Percentiles rank a stretch among this genome's conserved stretches.
phyloP scores from a whole-genome alignment of 768 basidiomycete species.

The Pilatotrama ljubarskyi region DNA sequence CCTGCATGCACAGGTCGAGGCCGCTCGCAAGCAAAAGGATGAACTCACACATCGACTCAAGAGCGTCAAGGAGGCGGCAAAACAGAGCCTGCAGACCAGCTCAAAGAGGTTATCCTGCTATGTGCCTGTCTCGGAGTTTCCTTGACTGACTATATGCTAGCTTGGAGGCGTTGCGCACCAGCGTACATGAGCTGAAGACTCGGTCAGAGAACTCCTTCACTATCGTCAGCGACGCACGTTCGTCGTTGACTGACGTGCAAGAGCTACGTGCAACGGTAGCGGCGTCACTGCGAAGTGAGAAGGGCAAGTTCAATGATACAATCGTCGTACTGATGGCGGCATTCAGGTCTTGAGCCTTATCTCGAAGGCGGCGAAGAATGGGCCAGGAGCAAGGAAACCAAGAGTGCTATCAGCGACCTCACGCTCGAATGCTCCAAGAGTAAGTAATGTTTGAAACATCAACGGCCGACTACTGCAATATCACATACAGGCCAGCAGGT shows the following conservation, averaged over 20 bases:
- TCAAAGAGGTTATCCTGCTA: conserved; percentile 21
- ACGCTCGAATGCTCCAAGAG: conserved; percentile 25
- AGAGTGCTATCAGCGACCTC: conserved; percentile 20
- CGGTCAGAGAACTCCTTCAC: conserved; percentile 27
- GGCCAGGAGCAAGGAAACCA: conserved; percentile 14
- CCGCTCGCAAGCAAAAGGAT: conserved; percentile 26
- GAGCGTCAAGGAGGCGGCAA: conserved; percentile 27
- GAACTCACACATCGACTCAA: conserved; percentile 25
- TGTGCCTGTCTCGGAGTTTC: neutral
- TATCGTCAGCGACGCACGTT: conserved; percentile 20
- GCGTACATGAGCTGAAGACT: conserved; percentile 25
- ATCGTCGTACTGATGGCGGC: neutral
- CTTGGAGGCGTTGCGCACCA: conserved; percentile 17
- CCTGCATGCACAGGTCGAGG: conserved; percentile 26
- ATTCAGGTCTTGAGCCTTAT: conserved; percentile 25
- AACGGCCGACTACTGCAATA: neutral
- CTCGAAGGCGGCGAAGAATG: conserved; percentile 23
- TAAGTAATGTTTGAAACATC: conserved; percentile 1
- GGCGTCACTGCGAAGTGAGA: conserved; percentile 21
- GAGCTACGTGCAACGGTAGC: conserved; percentile 22
- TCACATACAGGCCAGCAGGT: conserved; percentile 45
- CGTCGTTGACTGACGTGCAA: conserved; percentile 23
- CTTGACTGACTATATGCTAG: conserved; percentile 18
- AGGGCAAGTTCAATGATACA: neutral
- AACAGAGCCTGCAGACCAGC: conserved; percentile 25